Evolutionary conservation across 306 rosid species (phyloP).

Genomic region (Rosa persica): DNA sequence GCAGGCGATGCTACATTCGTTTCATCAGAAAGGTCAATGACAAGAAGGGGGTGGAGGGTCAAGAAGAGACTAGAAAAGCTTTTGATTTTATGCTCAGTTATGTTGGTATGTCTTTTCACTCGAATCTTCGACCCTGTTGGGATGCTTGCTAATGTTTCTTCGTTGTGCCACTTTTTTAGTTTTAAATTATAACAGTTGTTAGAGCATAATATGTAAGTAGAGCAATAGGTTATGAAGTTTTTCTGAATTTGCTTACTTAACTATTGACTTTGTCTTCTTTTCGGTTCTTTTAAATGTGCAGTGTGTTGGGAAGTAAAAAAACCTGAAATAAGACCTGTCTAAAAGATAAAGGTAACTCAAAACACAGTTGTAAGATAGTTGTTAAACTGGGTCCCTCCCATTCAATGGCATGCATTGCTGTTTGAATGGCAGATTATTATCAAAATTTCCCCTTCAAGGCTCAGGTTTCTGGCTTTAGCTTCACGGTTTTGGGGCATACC

Average conservation of each 20-base stretch:
- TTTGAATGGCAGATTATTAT: not conserved
- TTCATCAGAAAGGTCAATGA: slow-evolving; percentile 88
- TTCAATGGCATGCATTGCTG: not conserved
- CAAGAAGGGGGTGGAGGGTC: slow-evolving; percentile 86
- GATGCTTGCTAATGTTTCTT: slow-evolving; percentile 12
- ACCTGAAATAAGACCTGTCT: not conserved
- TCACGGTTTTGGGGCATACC: not conserved
- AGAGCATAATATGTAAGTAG: not conserved
- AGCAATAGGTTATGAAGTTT: not conserved
- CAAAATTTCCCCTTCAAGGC: not conserved
- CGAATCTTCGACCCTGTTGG: not conserved
- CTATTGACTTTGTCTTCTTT: not conserved
- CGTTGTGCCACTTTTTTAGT: not conserved
- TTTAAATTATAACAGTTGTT: not conserved
- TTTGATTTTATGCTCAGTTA: slow-evolving; percentile 93
- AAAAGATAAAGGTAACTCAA: not conserved
- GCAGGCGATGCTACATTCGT: slow-evolving; percentile 91
- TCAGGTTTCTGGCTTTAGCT: not conserved
- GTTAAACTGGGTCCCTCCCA: not conserved
- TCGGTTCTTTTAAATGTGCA: not conserved
- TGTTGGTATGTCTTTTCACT: slow-evolving; percentile 60
- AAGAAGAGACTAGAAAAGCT: slow-evolving; percentile 98
- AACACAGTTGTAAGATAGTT: not conserved
- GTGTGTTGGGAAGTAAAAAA: not conserved
- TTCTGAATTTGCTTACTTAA: not conserved